Evolutionary conservation across 169 alveolate genomes (phyloP).

Genomic region (Amoebophrya sp.): DNA sequence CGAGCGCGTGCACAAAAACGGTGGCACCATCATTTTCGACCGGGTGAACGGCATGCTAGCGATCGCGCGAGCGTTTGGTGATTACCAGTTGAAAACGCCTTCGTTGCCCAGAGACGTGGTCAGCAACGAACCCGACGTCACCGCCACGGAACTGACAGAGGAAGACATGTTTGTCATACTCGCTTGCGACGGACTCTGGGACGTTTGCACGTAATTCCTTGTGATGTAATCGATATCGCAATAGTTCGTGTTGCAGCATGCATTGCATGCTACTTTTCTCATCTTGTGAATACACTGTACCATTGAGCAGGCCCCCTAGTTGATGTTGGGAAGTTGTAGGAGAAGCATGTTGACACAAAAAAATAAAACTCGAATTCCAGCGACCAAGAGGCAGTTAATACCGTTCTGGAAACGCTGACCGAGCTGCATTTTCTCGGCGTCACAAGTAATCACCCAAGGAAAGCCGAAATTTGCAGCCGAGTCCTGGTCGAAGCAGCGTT

Average conservation of each 20-base stretch:
- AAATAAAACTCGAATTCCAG: background rate
- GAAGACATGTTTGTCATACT: background rate
- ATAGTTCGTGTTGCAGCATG: too few species aligned
- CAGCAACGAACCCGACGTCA: background rate
- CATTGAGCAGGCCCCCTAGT: too few species aligned
- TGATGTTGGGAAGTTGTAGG: too few species aligned
- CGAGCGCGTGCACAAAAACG: background rate
- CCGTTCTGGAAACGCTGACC: background rate
- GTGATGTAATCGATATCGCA: too few species aligned
- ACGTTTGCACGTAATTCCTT: background rate
- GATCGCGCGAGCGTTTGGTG: constrained; percentile 34
- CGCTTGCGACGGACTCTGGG: background rate
- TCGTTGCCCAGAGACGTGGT: background rate
- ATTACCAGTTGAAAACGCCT: constrained; percentile 24
- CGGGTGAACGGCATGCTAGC: constrained; percentile 35
- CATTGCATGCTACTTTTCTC: too few species aligned
- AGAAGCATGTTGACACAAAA: too few species aligned
- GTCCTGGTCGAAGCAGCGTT: background rate
- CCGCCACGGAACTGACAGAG: background rate
- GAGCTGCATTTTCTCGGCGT: background rate
- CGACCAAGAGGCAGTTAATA: background rate
- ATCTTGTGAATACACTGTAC: too few species aligned
- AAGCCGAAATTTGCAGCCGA: background rate
- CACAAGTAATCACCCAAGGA: background rate
- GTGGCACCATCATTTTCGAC: constrained; percentile 30